phyloP scores from a whole-genome alignment of 148 eudicot genomes.

The Vaccinium myrtillus region DNA sequence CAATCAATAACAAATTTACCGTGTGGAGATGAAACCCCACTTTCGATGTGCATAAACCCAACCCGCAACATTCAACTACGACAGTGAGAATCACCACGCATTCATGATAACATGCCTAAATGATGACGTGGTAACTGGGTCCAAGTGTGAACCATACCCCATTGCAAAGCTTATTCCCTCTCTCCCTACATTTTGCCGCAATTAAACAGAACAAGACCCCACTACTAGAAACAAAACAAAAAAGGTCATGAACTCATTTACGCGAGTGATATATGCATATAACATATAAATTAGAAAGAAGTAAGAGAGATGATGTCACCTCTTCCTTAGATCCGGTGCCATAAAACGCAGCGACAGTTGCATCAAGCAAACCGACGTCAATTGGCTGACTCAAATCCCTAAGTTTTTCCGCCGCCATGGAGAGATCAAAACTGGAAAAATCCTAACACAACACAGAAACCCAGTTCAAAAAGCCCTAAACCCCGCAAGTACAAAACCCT shows the following conservation, averaged over 20 bases:
- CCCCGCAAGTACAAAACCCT: constrained; percentile 32
- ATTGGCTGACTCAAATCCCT: constrained; percentile 93
- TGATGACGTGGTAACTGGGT: background rate
- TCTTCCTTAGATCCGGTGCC: constrained; percentile 97
- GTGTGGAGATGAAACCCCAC: background rate
- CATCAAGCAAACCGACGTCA: constrained; percentile 83
- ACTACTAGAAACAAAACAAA: background rate
- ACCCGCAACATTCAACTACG: background rate
- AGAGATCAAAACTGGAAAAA: constrained; percentile 22
- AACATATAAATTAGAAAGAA: background rate
- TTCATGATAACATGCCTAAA: background rate
- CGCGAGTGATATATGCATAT: background rate
- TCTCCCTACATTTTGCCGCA: background rate
- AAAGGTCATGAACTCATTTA: background rate
- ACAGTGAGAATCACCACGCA: background rate
- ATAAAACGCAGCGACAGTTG: constrained; percentile 90
- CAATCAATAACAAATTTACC: background rate
- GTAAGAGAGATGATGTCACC: constrained; percentile 35
- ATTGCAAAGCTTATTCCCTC: no score
- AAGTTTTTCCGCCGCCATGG: constrained; percentile 92
- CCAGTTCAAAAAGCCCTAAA: constrained; percentile 16
- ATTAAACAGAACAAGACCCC: background rate
- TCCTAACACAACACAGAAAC: constrained; percentile 20
- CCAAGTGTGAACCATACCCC: no score
- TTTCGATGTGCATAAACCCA: background rate